Base-by-base conservation (phyloP, 2,329 filamentous ascomycete genomes). In the Fusarium falciforme region DNA sequence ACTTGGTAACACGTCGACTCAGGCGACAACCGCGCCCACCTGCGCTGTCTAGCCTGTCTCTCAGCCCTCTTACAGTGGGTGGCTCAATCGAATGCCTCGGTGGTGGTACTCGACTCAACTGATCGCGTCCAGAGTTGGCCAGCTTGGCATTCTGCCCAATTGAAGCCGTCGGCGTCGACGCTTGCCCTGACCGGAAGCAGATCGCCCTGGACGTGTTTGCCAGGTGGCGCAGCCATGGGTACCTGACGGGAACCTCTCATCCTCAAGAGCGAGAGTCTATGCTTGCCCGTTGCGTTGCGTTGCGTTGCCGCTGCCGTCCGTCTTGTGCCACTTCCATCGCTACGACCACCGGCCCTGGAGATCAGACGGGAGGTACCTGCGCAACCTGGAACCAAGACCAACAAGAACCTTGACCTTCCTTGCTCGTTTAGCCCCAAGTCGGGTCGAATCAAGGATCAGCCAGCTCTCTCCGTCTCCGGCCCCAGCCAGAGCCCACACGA, bases 161-260 rank as follows among this genome's bases (percentile, higher is more conserved):
- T 68, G 73, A 67, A 75, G 70, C 44, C 70, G 63, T 75, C 70
- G 64, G 61, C 70, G 44, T 73, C 66, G 70, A 75, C 70, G 64
- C 72, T 73, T 75, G 70, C 64, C 66, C 69, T 74, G 68, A 59
- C 76, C 73, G 73, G 71, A 78, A 77, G 61, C 76, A 78, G 74
- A 78, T 78, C 68, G 64, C 61, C 74, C 69, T 70, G 59, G 42
- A 27, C 40, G 44, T 40, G 66, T 67, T 77, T 68, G 58, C 70
- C 72, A 63, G 54, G 70, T 75, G 66, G 64, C 67, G 69, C 54
- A 75, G 76, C 75, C 70, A 66, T 44, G 70, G 55, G 76, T 77
- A 77, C 55, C 68, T 66, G 38, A 67, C 47, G 35, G 29, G 27
- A n/a, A 20, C 36, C 52, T 60, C 31, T 64, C 47, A 7, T 59